Evolutionary conservation across 1,284 basidiomycete species (phyloP).

Genomic region (Cronartium quercuum): DNA sequence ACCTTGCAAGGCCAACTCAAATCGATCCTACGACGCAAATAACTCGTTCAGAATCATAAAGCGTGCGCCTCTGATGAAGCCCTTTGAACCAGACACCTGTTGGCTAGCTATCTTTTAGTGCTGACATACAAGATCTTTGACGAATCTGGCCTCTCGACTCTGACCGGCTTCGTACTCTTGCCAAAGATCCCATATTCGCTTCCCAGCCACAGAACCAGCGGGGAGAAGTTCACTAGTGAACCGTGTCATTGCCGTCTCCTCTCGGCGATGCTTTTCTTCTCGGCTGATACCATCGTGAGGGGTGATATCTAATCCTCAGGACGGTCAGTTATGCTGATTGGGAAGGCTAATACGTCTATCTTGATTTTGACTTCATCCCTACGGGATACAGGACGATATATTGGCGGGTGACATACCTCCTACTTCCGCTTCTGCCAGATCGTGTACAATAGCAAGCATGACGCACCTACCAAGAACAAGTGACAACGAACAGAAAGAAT

Average conservation of each 20-base stretch:
- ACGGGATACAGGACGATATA: too few relatives aligned
- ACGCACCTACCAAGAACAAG: constrained; percentile 13
- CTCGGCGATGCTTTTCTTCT: constrained; percentile 21
- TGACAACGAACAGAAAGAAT: neutral
- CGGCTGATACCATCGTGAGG: constrained; percentile 21
- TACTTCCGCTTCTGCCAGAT: constrained; percentile 25
- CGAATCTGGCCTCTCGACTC: constrained; percentile 25
- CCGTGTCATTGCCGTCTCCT: constrained; percentile 4
- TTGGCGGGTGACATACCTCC: constrained; percentile 6
- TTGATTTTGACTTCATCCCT: too few relatives aligned
- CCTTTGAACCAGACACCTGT: too few relatives aligned
- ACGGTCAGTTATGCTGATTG: too few relatives aligned
- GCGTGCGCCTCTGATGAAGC: neutral
- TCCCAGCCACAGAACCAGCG: neutral
- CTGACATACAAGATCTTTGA: constrained; percentile 20
- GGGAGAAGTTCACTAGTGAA: constrained; percentile 17
- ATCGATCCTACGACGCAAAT: constrained; percentile 11
- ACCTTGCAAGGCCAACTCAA: constrained; percentile 28
- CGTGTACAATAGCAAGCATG: constrained; percentile 24
- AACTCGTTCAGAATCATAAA: neutral
- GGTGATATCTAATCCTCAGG: constrained; percentile 9
- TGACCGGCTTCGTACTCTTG: constrained; percentile 13
- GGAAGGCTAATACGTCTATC: too few relatives aligned
- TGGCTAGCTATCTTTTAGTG: neutral
- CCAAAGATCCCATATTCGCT: constrained; percentile 9